Conservation (phyloP, 129 eudicot species). For the Centella asiatica region DNA sequence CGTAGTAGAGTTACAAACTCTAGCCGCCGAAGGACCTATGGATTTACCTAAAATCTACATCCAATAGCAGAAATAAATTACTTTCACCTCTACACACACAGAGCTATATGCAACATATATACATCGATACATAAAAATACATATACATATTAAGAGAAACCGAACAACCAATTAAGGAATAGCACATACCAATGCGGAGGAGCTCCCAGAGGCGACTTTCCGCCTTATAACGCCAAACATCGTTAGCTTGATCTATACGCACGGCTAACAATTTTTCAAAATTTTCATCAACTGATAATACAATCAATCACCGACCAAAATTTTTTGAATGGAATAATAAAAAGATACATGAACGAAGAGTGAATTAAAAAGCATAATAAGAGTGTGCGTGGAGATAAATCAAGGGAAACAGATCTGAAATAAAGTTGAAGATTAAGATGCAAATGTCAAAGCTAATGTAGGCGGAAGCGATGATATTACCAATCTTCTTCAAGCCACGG, state of each 20-base stretch:
- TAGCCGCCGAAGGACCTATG: conserved; percentile 24
- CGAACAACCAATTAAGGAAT: neutral
- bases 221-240: conserved; percentile 57
- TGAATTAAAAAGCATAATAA: no score
- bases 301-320: neutral
- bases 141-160: neutral
- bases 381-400: no score
- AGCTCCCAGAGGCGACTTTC: conserved; percentile 38
- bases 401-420: no score
- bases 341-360: no score
- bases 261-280: neutral
- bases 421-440: no score
- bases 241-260: conserved; percentile 19
- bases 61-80: conserved; percentile 5
- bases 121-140: neutral
- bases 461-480: no score
- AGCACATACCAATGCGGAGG: conserved; percentile 38
- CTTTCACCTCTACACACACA: neutral
- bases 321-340: no score
- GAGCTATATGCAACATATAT: neutral
- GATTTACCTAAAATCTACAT: conserved; percentile 47
- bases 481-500: no score
- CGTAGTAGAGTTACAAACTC: conserved; percentile 21
- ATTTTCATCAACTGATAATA: neutral
- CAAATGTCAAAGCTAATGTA: no score